These are phyloP conservation scores for Cyberlindnera xishuangbannaensis DNA, from an alignment of 805 yeast species.

Conservation along the genomic window DNA sequence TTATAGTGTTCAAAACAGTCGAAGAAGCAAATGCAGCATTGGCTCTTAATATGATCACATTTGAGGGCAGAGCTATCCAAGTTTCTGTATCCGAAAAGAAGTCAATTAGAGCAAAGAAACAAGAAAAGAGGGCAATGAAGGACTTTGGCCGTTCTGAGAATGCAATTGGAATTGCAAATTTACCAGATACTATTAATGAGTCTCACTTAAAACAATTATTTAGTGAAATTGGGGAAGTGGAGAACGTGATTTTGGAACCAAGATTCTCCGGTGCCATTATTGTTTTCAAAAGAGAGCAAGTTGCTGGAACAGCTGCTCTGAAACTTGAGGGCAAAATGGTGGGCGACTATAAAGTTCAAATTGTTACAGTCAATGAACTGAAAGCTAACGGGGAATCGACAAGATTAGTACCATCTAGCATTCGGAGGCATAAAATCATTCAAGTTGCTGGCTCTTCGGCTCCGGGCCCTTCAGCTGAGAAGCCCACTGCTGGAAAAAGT, in stretches of 20 bases:
- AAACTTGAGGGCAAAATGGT: conserved; percentile 34
- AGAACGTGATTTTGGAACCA: conserved; percentile 39
- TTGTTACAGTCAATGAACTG: conserved; percentile 32
- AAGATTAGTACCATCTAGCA: conserved; percentile 9
- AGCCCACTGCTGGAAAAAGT: no score
- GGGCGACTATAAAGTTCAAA: conserved; percentile 28
- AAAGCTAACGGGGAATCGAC: no score
- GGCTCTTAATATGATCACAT: conserved; percentile 31
- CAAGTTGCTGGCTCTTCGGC: no score
- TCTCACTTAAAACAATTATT: conserved; percentile 31
- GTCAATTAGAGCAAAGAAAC: conserved; percentile 28
- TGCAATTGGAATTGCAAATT: conserved; percentile 21
- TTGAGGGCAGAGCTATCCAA: conserved; percentile 43
- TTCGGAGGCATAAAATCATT: conserved; percentile 1
- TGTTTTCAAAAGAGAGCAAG: conserved; percentile 34
- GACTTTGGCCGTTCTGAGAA: conserved; percentile 19
- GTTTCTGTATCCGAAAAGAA: conserved; percentile 44
- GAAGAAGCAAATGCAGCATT: conserved; percentile 46
- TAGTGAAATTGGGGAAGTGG: conserved; percentile 32
- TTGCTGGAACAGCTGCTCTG: conserved; percentile 49
- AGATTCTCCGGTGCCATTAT: conserved; percentile 44
- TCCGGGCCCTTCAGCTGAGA: no score
- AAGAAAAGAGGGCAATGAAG: conserved; percentile 21
- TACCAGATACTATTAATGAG: conserved; percentile 34
- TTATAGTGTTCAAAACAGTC: conserved; percentile 41